Percentiles rank a stretch among this genome's conserved stretches.
These are phyloP conservation scores for Sphaerulina vaccinii DNA, from an alignment of 2,329 filamentous ascomycete species.

Conservation along the genomic window DNA sequence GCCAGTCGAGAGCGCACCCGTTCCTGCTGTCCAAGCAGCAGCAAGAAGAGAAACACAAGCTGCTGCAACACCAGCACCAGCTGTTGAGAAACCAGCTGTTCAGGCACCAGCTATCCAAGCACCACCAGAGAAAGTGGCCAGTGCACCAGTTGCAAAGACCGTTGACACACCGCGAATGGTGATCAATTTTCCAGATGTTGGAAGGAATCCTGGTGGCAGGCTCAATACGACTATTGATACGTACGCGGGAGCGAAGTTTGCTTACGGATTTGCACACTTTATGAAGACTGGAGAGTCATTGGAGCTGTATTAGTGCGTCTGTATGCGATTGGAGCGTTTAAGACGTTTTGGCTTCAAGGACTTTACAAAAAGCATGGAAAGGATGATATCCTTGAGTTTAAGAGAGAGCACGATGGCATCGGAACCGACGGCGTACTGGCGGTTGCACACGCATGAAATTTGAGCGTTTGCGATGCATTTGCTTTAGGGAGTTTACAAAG, in stretches of 20 bases:
- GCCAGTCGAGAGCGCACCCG: neutral
- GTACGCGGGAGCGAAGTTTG: slow-evolving; percentile 15
- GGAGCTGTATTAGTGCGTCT: slow-evolving; percentile 7
- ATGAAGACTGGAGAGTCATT: slow-evolving; percentile 1
- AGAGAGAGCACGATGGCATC: too few relatives aligned
- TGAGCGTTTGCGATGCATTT: too few relatives aligned
- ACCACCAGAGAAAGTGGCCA: neutral
- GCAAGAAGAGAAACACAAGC: neutral
- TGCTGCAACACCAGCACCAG: neutral
- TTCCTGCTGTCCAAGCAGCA: neutral
- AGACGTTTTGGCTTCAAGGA: too few relatives aligned
- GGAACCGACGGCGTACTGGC: too few relatives aligned
- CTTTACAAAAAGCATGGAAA: too few relatives aligned
- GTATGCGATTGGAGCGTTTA: too few relatives aligned
- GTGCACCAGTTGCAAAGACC: neutral
- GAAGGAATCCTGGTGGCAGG: neutral
- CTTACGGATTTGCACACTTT: slow-evolving; percentile 15
- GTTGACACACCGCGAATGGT: neutral
- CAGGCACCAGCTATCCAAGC: neutral
- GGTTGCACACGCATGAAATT: too few relatives aligned
- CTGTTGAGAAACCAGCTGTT: neutral
- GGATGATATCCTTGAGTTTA: too few relatives aligned
- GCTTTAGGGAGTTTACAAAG: too few relatives aligned
- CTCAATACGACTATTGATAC: slow-evolving; percentile 1
- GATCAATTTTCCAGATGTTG: slow-evolving; percentile 12